These are phyloP conservation scores for Plasmopara halstedii DNA, from an alignment of 352 stramenopile species.

Conservation along the genomic window DNA sequence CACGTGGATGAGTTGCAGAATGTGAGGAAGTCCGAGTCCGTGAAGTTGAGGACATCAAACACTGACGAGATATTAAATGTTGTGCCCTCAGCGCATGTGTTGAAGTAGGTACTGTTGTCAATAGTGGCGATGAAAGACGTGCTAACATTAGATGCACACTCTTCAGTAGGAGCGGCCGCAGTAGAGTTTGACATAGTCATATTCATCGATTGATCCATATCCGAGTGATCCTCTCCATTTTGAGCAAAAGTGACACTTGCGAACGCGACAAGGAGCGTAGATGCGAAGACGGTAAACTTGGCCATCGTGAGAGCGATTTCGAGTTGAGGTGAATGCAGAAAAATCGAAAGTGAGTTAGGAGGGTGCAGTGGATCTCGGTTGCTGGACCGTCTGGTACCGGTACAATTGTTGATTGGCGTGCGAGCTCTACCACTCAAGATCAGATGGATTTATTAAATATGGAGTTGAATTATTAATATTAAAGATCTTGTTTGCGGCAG, in stretches of 20 bases:
- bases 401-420: no score
- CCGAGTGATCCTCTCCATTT: not conserved
- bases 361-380: no score
- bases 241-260: conserved; percentile 10
- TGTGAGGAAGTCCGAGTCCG: conserved; percentile 29
- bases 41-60: conserved; percentile 45
- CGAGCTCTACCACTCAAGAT: no score
- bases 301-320: conserved; percentile 4
- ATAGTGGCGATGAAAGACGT: conserved; percentile 28
- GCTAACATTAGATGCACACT: conserved; percentile 32
- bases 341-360: conserved; percentile 12
- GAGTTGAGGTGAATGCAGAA: conserved; percentile 8
- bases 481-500: no score
- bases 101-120: conserved; percentile 43
- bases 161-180: conserved; percentile 7
- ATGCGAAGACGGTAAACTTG: conserved; percentile 12
- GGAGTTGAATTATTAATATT: no score
- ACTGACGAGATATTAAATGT: conserved; percentile 42
- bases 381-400: no score
- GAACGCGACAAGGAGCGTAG: conserved; percentile 19
- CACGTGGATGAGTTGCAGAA: conserved; percentile 53
- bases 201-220: not conserved
- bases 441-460: no score
- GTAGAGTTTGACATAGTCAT: not conserved
- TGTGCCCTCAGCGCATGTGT: conserved; percentile 38